Evolutionary conservation across 2,329 filamentous ascomycete genomes (phyloP), one percentile per base, ranked within the genome.

Genomic region (Phyllachora maydis): DNA sequence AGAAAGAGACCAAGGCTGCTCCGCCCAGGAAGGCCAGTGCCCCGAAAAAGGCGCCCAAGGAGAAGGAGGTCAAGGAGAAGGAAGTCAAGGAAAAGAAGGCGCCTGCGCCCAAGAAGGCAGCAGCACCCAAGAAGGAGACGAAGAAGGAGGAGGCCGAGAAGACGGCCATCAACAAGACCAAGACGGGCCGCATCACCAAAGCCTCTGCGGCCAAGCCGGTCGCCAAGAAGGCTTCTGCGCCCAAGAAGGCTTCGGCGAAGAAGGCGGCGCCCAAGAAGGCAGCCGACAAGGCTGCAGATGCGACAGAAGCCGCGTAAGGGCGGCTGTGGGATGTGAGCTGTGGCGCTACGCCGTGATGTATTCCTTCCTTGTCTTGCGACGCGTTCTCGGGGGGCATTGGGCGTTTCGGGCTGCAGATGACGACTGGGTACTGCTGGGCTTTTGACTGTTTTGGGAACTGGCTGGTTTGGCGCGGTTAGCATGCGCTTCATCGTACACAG

Each of bases 131-230:
- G 23, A 54, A 57, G 34, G 58, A 60, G 36, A 31, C 42, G 12
- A 38, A 47, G 18, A 23, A 27, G 21, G 16, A 11, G 5, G 10
- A 6, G 11, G 6, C 19, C n/a, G n/a, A 13, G 19, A 20, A 11
- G 10, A n/a, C 19, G 20, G 10, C 23, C 52, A 17, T 82, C 24
- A 65, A 63, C 46, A 83, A 78, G 66, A 83, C 79, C 47, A 88
- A 88, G 66, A 72, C 77, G 25, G 79, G 81, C 23, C 74, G 81
- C 36, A 74, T 90, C 38, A 67, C 73, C 38, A 90, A 88, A 67
- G 56, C 58, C 18, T 51, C 48, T 3, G 43, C 48, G 29, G 63
- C 60, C 46, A 52, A 49, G 39, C 45, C 46, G 5, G 39, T 56
- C 6, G 47, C 54, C 19, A 56, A 59, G 42, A 56, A 56, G 49